Evolutionary conservation across 164 flowering plant genomes (phyloP), one percentile per base, ranked within the genome.

Genomic region (Macadamia tetraphylla): DNA sequence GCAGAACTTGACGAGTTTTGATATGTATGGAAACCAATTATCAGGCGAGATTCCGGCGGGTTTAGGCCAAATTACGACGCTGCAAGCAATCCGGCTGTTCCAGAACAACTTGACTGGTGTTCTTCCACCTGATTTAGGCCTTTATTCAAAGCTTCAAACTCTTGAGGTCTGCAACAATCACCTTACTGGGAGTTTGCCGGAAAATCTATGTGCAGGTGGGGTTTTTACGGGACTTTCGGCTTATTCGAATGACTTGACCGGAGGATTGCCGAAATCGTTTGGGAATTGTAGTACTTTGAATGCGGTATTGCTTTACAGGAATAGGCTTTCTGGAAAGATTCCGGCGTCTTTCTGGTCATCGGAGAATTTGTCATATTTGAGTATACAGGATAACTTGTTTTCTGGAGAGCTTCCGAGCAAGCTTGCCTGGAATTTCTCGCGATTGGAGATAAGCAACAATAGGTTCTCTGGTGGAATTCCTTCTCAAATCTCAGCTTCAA

Each of bases 381-480:
- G 72, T 78, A 58, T 87, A 2, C 74, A 79, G 31, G 57, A 72
- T 29, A 88, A 88, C 69, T 74, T 71, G 14, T 84, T 89, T 65
- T 72, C 86, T 0, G 95, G 95, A 0, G 49, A 69, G 35, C 74
- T 89, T 18, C 88, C 92, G 0, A 60, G 53, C 17, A 51, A 55
- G 3, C 40, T 85, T 10, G 77, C 84, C 0, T 52, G 78, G 80
- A 89, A 89, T 69, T 31, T 89, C 63, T 60, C 87, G 0, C 67
- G 83, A 6, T 10, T 89, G 42, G 88, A 84, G 62, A 78, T 89
- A 1, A 70, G 65, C 32, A 73, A 85, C 78, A 89, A 89, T 76
- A 74, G 60, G 14, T 89, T 89, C 74, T 80, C 80, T 0, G 95
- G 95, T 7, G 58, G 63, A 60, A 82, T 89, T 58, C 89, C 88